These are phyloP conservation scores for Chaetoceros muelleri DNA, from an alignment of 108 stramenopile species.

Conservation along the genomic window DNA sequence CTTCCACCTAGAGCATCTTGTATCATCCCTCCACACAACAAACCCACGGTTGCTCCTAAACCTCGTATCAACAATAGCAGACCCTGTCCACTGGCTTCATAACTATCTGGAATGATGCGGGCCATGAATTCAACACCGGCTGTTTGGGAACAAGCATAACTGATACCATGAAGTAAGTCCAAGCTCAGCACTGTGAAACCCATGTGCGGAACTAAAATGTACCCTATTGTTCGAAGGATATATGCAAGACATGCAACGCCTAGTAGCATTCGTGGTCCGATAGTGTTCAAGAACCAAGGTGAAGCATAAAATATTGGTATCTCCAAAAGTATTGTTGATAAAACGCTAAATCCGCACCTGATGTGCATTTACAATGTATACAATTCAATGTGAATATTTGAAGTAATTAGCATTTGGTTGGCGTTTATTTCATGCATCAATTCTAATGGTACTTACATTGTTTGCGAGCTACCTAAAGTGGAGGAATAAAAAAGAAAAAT, in stretches of 20 bases:
- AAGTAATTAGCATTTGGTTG: no score
- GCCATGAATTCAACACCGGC: conserved; percentile 36
- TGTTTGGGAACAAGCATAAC: conserved; percentile 37
- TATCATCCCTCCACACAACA: no score
- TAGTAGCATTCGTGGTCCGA: conserved; percentile 27
- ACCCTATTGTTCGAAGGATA: conserved; percentile 44
- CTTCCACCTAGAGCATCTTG: no score
- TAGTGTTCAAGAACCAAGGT: conserved; percentile 22
- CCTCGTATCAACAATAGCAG: no score
- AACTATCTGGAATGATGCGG: conserved; percentile 5
- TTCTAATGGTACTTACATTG: no score
- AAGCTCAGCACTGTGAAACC: conserved; percentile 30
- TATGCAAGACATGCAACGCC: conserved; percentile 35
- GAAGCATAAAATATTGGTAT: conserved; percentile 53
- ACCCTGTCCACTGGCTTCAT: no score
- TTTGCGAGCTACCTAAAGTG: no score
- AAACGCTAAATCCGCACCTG: conserved; percentile 36
- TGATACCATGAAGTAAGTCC: conserved; percentile 65
- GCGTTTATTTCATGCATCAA: no score
- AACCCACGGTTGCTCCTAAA: no score
- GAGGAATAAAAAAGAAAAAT: no score
- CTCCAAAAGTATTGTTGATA: conserved; percentile 54
- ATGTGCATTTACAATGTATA: no score
- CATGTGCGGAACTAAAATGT: conserved; percentile 34
- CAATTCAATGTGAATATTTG: no score